Evolutionary conservation across 768 basidiomycete genomes (phyloP).

Genomic region (Hydnum rufescens): DNA sequence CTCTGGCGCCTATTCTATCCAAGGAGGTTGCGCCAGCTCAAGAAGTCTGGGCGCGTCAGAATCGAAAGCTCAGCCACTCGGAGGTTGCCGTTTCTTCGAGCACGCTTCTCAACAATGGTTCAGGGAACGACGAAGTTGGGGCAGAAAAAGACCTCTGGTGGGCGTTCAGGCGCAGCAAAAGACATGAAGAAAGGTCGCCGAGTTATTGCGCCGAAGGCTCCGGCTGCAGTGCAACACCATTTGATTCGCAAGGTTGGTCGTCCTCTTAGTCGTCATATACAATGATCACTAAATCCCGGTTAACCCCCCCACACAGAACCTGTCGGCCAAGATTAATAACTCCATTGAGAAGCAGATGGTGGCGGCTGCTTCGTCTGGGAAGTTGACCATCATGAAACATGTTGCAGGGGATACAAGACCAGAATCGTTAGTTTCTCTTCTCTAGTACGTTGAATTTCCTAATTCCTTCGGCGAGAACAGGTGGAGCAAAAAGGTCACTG

Average conservation of each 20-base stretch:
- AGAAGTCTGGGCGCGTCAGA: no score
- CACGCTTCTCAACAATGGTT: constrained; percentile 34
- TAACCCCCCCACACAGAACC: constrained; percentile 28
- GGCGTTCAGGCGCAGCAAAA: constrained; percentile 39
- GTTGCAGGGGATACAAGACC: constrained; percentile 2
- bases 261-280: constrained; percentile 7
- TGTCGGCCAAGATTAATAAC: constrained; percentile 80
- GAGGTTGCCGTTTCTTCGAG: no score
- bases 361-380: constrained; percentile 68
- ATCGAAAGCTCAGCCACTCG: no score
- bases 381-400: constrained; percentile 83
- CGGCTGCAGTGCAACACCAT: constrained; percentile 47
- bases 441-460: not conserved
- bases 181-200: constrained; percentile 64
- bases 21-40: no score
- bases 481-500: not conserved
- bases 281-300: not conserved
- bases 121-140: constrained; percentile 80
- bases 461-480: not conserved
- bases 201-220: constrained; percentile 66
- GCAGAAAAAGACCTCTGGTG: constrained; percentile 32
- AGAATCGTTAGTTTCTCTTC: not conserved
- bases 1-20: no score
- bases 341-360: constrained; percentile 88
- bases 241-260: constrained; percentile 50